Evolutionary conservation across 1,284 basidiomycete species (phyloP), one percentile per base, ranked within the genome.

Genomic region (Fomitiporia mediterranea): DNA sequence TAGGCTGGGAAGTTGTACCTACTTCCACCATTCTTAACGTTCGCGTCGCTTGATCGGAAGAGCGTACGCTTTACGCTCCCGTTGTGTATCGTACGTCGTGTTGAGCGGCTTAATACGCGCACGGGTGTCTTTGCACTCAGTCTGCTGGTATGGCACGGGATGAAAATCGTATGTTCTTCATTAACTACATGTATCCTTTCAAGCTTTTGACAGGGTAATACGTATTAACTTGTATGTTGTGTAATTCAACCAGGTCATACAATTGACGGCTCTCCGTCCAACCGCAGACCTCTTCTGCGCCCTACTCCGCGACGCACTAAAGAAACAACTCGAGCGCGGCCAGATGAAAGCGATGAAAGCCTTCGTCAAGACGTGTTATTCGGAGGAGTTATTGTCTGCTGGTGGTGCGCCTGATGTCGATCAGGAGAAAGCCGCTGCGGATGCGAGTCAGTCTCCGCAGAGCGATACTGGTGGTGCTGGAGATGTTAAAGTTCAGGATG

Each of bases 41-140:
- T 99, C 72, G 77, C 86, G 27, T 97, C 94, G 7, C 75, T 97
- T 38, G 96, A 98, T 69, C 86, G 90, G 67, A 91, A 93, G 67
- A 94, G 91, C 25, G 94, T 95, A 60, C 82, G 89, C 44, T 94
- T 95, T 73, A 92, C 93, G 1, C 74, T 99, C 17, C 97, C 97
- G 42, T 78, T 99, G 35, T 94, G 90, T 59, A 95, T 94, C 2
- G 86, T 99, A 61, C 82, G 97, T 39, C 79, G 97, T 39, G 97
- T 99, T n/a, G 97, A 99, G 71, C 78, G 95, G 39, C 75, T 94
- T 52, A 94, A 94, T 70, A 89, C 91, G 19, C 81, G 94, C 34
- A 91, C 94, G 21, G 95, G 94, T 4, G 89, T 98, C 28, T 98
- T 98, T 68, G 96, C 96, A 4, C 80, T 99, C 39, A 94, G 92